phyloP scores from a whole-genome alignment of 2,329 filamentous ascomycete species.

The Chrysosphaeria jannelii region DNA sequence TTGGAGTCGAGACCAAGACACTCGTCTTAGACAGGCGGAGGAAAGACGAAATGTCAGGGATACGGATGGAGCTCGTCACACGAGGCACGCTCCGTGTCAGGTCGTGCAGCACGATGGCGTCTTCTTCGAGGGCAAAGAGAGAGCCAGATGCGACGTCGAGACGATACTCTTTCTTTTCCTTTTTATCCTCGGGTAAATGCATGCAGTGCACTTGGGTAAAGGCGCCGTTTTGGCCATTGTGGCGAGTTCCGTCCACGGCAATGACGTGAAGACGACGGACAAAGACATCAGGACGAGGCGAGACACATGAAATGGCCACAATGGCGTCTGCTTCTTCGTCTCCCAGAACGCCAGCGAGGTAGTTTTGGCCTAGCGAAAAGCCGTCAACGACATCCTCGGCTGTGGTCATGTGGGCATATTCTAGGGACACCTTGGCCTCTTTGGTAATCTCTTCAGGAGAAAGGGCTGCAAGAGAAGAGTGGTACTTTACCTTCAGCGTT shows the following conservation, averaged over 20 bases:
- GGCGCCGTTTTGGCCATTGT: slow-evolving; percentile 3
- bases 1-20: slow-evolving; percentile 26
- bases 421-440: slow-evolving; percentile 13
- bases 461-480: slow-evolving; percentile 13
- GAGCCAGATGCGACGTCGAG: slow-evolving; percentile 32
- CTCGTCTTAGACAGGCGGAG: slow-evolving; percentile 35
- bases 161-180: slow-evolving; percentile 12
- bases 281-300: slow-evolving; percentile 6
- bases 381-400: slow-evolving; percentile 20
- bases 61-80: slow-evolving; percentile 20
- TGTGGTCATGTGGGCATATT: slow-evolving; percentile 16
- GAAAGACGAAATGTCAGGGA: slow-evolving; percentile 26
- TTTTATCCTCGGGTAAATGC: slow-evolving; percentile 3
- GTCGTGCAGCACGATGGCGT: slow-evolving; percentile 28
- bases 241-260: slow-evolving; percentile 5
- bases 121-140: slow-evolving; percentile 26
- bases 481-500: slow-evolving; percentile 16
- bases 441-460: slow-evolving; percentile 12
- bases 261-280: slow-evolving; percentile 10
- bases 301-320: slow-evolving; percentile 16
- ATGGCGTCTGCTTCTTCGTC: slow-evolving; percentile 20
- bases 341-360: slow-evolving; percentile 20
- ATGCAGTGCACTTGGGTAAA: slow-evolving; percentile 6
- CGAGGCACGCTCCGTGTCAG: slow-evolving; percentile 30
- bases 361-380: slow-evolving; percentile 21